Evolutionary conservation across 2,329 filamentous ascomycete genomes (phyloP).

Genomic region (Alternaria hordeiaustralica): DNA sequence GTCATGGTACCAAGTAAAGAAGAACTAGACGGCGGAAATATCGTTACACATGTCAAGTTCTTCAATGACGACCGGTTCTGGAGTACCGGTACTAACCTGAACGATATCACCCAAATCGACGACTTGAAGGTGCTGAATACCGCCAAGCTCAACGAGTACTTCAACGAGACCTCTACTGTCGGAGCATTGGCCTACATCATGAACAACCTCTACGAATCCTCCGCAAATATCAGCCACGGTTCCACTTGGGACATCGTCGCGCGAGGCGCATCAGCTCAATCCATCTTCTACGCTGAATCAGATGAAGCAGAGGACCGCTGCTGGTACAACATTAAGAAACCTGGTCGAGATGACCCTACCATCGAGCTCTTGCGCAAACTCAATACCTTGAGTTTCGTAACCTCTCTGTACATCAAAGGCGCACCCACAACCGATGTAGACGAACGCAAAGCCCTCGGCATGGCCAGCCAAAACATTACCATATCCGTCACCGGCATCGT

Average conservation of each 20-base stretch:
- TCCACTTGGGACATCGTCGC: too few species aligned
- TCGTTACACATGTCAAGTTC: slow-evolving; percentile 33
- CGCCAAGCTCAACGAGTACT: too few species aligned
- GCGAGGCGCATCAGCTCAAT: too few species aligned
- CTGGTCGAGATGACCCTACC: slow-evolving; percentile 25
- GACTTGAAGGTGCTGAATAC: slow-evolving; percentile 7
- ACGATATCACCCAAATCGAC: slow-evolving; percentile 20
- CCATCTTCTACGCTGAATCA: too few species aligned
- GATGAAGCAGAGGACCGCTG: too few species aligned
- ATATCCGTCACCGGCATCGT: slow-evolving; percentile 28
- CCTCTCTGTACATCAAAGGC: slow-evolving; percentile 22
- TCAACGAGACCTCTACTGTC: too few species aligned
- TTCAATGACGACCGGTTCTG: slow-evolving; percentile 24
- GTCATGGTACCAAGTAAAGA: slow-evolving; percentile 33
- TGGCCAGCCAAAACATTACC: slow-evolving; percentile 17
- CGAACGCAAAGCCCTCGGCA: neutral
- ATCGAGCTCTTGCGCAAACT: slow-evolving; percentile 31
- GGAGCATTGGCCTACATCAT: too few species aligned
- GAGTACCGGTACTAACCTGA: too few species aligned
- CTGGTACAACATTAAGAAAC: slow-evolving; percentile 23
- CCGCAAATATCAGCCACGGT: too few species aligned
- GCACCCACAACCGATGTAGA: slow-evolving; percentile 10
- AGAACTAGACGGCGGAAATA: slow-evolving; percentile 25
- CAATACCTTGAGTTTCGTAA: slow-evolving; percentile 29
- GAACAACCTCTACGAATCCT: too few species aligned